Base-by-base conservation (phyloP, 1,284 basidiomycete genomes). In the Puccinia horiana region DNA sequence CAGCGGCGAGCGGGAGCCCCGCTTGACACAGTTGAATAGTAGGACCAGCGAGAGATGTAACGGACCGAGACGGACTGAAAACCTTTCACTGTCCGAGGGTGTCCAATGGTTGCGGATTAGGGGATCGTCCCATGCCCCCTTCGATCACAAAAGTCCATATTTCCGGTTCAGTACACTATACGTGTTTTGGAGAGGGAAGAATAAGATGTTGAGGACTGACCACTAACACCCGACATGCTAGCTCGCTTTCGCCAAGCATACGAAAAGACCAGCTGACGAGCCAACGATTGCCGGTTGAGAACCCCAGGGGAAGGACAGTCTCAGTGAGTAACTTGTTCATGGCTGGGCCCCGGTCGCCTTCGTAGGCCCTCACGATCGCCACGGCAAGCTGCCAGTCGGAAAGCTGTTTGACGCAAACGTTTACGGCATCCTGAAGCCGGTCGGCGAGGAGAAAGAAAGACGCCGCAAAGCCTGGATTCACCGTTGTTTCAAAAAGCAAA, bases 211-310 rank as follows among this genome's bases (percentile, higher is more conserved):
- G 47, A 63, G 2, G 2, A 73, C 78, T 16, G 20, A 94, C 94
- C 83, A 96, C 87, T 26, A 96, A 89, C 69, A 94, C 91, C 67
- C 92, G 90, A 26, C 97, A 93, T 1, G 95, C 92, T 18, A 97
- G 86, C 87, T 98, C 95, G 72, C 93, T 90, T 47, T 94, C 89
- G 84, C 92, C 91, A 40, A 98, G 88, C 83, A 94, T 89, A 94
- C 95, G 97, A 87, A 98, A 95, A 3, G 93, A 94, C 96, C 96
- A 99, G 83, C 92, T 94, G n/a, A 91, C 93, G n/a, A 98, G 88
- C 93, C 94, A 98, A 49, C 96, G 90, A 87, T 98, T 95, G 0
- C 95, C 95, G 26, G 92, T 90, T 76, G 89, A 89, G 86, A 98
- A 94, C 0, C 95, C 95, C 29, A 90, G 89, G 0, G 96, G 95